Conservation (phyloP, 305 asterid genomes). For the Lippia alba region DNA sequence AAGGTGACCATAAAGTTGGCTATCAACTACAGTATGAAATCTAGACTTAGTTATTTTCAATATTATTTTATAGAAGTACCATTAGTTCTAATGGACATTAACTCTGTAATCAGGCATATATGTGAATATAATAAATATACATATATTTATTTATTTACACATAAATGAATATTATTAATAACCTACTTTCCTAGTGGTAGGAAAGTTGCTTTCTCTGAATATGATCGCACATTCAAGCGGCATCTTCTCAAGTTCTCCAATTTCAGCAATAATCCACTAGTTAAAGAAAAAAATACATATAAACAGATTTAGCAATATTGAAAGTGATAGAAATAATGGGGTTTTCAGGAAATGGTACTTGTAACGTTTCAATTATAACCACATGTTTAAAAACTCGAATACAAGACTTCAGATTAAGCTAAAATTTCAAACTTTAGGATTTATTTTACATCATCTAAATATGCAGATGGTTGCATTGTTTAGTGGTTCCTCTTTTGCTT, state of each 20-base stretch:
- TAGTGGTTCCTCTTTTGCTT: background rate
- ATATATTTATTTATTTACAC: background rate
- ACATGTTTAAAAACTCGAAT: no score
- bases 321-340: conserved; percentile 13
- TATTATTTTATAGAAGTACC: conserved; percentile 9
- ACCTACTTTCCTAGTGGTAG: conserved; percentile 1
- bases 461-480: no score
- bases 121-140: no score
- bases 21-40: conserved; percentile 8
- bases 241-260: conserved; percentile 8
- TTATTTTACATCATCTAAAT: background rate
- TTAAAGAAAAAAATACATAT: background rate
- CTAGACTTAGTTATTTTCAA: background rate
- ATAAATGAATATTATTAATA: background rate
- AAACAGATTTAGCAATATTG: background rate
- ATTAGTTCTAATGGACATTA: no score
- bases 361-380: no score
- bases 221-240: background rate
- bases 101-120: background rate
- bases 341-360: background rate
- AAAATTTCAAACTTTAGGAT: no score
- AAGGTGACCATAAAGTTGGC: background rate
- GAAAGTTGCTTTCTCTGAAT: conserved; percentile 4
- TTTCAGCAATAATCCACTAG: background rate
- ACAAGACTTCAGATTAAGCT: no score